These are phyloP conservation scores for Wickerhamomyces chaumierensis DNA, from an alignment of 805 yeast genomes.

Conservation along the genomic window DNA sequence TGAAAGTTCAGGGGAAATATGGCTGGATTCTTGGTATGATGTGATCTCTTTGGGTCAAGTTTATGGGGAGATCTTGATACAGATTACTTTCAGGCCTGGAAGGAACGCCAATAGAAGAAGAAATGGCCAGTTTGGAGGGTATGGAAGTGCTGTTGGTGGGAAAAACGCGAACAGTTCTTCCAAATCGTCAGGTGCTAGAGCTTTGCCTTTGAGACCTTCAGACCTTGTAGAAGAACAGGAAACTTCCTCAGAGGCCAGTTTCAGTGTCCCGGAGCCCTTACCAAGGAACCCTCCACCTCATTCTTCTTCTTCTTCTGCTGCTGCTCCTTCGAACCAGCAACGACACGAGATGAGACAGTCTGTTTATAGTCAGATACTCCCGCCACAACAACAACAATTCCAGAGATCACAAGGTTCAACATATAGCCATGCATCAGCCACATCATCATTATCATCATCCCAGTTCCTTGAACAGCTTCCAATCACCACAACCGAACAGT, in stretches of 20 bases:
- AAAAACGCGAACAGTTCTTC: slow-evolving; percentile 2
- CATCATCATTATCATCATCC: neutral
- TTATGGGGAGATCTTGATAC: slow-evolving; percentile 84
- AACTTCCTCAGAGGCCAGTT: neutral
- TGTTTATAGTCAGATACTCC: neutral
- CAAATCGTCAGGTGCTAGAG: slow-evolving; percentile 8
- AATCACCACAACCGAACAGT: neutral
- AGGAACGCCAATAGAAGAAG: slow-evolving; percentile 19
- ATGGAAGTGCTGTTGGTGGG: slow-evolving; percentile 1
- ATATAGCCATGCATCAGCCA: neutral
- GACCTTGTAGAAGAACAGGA: slow-evolving; percentile 2
- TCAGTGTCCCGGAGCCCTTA: slow-evolving; percentile 14
- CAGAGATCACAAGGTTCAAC: slow-evolving; percentile 1
- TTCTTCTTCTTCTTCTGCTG: no score
- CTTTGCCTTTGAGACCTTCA: slow-evolving; percentile 20
- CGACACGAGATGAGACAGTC: neutral
- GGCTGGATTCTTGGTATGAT: slow-evolving; percentile 79
- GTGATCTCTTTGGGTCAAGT: slow-evolving; percentile 54
- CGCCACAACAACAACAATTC: slow-evolving; percentile 3
- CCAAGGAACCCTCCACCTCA: slow-evolving; percentile 7
- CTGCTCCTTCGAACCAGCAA: slow-evolving; percentile 1
- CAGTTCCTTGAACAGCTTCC: neutral
- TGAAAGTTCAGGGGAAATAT: slow-evolving; percentile 19
- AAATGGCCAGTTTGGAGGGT: slow-evolving; percentile 1
- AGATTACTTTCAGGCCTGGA: slow-evolving; percentile 92